Base-by-base conservation (phyloP, 192 early-diverging fungal species). In the Coemansia sp. region DNA sequence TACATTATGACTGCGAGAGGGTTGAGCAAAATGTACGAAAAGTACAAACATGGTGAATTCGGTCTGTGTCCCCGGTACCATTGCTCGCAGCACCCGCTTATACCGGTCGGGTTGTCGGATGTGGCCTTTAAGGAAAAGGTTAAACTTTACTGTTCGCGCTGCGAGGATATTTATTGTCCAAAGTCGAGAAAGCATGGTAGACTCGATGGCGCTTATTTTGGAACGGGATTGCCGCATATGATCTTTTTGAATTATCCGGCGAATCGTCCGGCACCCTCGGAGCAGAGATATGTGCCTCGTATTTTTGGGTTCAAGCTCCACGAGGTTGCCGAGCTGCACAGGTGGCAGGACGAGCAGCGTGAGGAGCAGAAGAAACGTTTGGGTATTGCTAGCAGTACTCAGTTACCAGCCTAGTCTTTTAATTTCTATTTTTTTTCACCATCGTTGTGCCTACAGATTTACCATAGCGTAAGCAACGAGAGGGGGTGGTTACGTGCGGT, bases 231-330 rank as follows among this genome's bases (percentile, higher is more conserved):
- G 80, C 97, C 97, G 44, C 96, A 98, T 72, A 93, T 98, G 88
- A 80, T 99, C 41, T 89, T 99, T 72, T 95, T 97, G 85, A 90
- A 92, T 43, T 95, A 96, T 74, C 92, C 95, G 40, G 85, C 89
- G 60, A 83, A 95, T 39, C 77, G 92, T 63, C 96, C 95, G 10
- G 81, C 87, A 4, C 93, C 93, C 71, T 83, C 85, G 22, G 86
- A 85, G 24, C 94, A 95, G 64, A 90, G 95, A 52, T 84, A 84
- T 58, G 89, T 95, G 44, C 98, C 98, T n/a, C 89, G 88, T 49
- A 98, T 99, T 53, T 99, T 99, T 89, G 98, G 98, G 9, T 99
- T 99, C 87, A 94, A 92, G 68, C 81, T 99, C 43, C 95, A 99
- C 80, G 84, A 87, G 22, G 89, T 89, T 31, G 94, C 96, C 22